These are phyloP conservation scores for Eutrema salsugineum DNA, from an alignment of 441 rosid species.

Conservation along the genomic window DNA sequence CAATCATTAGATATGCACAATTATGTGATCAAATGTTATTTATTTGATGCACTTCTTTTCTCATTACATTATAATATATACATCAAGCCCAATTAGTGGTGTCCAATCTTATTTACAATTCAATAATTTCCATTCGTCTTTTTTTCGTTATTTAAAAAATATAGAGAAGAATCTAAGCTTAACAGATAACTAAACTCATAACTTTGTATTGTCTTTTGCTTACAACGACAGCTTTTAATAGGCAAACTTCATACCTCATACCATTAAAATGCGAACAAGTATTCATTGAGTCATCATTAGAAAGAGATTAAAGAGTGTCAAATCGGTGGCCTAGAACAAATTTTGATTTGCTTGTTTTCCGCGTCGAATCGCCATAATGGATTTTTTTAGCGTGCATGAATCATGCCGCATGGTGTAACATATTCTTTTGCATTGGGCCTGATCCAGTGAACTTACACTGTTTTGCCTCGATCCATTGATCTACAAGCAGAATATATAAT, in stretches of 20 bases:
- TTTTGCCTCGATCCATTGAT: no score
- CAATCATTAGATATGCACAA: constrained; percentile 25
- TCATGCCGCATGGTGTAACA: neutral
- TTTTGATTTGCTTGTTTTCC: neutral
- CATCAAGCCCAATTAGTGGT: neutral
- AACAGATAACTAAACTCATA: neutral
- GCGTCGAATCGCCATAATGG: neutral
- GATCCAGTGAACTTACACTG: neutral
- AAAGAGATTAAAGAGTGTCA: no score
- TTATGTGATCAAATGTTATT: constrained; percentile 7
- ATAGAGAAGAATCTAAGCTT: neutral
- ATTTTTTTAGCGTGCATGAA: neutral
- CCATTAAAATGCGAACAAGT: no score
- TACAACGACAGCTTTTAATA: no score
- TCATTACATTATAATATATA: neutral
- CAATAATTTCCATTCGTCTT: neutral
- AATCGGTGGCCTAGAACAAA: no score
- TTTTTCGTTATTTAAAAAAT: neutral
- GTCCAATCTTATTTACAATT: neutral
- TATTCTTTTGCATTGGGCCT: neutral
- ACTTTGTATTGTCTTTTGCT: no score
- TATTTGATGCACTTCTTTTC: neutral
- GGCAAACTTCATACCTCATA: no score
- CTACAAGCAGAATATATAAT: no score
- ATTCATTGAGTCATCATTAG: no score